Percentiles rank a stretch among this genome's conserved stretches.
Conservation (phyloP, 495 filamentous ascomycete species). For the Podospora anserina region DNA sequence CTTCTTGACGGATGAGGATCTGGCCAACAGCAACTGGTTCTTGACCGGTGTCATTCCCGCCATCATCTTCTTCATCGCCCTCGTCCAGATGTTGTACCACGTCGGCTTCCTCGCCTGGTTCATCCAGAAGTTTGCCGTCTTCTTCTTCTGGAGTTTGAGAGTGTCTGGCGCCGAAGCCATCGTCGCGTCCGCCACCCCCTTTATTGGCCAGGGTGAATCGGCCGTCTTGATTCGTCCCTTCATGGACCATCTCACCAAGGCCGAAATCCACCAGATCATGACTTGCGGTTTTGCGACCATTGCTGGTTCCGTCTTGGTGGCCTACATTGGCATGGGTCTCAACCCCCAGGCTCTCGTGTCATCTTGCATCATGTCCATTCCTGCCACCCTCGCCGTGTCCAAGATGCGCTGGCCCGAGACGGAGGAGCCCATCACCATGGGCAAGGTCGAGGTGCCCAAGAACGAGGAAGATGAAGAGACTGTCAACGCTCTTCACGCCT, state of each 20-base stretch:
- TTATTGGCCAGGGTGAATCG: constrained; percentile 91
- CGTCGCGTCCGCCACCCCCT: constrained; percentile 88
- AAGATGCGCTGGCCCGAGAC: constrained; percentile 87
- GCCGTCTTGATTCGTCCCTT: constrained; percentile 89
- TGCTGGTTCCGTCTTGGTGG: constrained; percentile 71
- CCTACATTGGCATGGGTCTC: constrained; percentile 75
- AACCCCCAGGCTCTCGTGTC: constrained; percentile 84
- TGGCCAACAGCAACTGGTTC: constrained; percentile 57
- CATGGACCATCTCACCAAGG: constrained; percentile 73
- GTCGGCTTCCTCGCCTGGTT: constrained; percentile 80
- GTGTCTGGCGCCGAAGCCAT: constrained; percentile 94
- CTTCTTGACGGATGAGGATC: constrained; percentile 62
- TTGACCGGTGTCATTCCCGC: constrained; percentile 69
- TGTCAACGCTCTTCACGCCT: constrained; percentile 80
- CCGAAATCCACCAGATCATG: constrained; percentile 91
- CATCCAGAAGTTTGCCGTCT: constrained; percentile 75
- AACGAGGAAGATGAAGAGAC: constrained; percentile 61
- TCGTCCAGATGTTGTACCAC: constrained; percentile 81
- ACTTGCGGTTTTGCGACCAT: constrained; percentile 65
- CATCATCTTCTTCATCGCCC: constrained; percentile 88
- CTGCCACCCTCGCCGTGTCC: constrained; percentile 78
- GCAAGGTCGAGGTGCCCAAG: constrained; percentile 72
- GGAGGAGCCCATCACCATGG: constrained; percentile 78
- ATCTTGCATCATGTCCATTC: constrained; percentile 91
- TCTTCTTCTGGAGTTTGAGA: constrained; percentile 86